Percentiles rank a stretch among this genome's conserved stretches.
These are phyloP conservation scores for Angomonas deanei DNA, from an alignment of 208 protist species.

Conservation along the genomic window DNA sequence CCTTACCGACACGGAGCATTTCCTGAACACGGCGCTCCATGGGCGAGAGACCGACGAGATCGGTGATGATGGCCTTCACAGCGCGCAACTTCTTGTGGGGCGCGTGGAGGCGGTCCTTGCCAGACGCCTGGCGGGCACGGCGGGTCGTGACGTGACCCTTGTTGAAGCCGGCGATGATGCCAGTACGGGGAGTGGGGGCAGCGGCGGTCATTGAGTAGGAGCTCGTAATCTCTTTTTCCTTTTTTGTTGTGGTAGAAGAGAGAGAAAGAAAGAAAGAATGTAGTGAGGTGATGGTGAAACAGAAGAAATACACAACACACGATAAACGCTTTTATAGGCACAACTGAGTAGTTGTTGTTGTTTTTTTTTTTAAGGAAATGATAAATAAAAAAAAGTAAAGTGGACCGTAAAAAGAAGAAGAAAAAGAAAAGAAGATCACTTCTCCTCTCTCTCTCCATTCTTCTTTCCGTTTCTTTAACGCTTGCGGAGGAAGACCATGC, in stretches of 20 bases:
- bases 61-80: conserved; percentile 88
- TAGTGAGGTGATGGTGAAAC: conserved; percentile 4
- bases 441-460: not conserved
- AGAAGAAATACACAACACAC: too few species aligned
- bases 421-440: not conserved
- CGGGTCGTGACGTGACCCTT: conserved; percentile 89
- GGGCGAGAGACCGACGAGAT: conserved; percentile 89
- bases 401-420: conserved; percentile 8
- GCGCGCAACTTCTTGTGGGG: conserved; percentile 89
- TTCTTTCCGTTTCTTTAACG: conserved; percentile 37
- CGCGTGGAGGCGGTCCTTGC: conserved; percentile 75
- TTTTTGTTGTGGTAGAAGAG: conserved; percentile 2
- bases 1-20: conserved; percentile 92
- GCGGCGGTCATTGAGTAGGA: not conserved
- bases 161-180: conserved; percentile 91
- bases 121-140: conserved; percentile 65
- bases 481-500: conserved; percentile 90
- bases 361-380: not conserved
- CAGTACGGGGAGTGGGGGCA: conserved; percentile 70
- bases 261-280: conserved; percentile 8
- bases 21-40: conserved; percentile 92
- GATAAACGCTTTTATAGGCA: too few species aligned
- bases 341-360: not conserved
- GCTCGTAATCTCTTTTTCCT: conserved; percentile 9
- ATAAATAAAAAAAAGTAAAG: conserved; percentile 13